Evolutionary conservation across 768 basidiomycete genomes (phyloP).

Genomic region (Tricholoma bakamatsutake): DNA sequence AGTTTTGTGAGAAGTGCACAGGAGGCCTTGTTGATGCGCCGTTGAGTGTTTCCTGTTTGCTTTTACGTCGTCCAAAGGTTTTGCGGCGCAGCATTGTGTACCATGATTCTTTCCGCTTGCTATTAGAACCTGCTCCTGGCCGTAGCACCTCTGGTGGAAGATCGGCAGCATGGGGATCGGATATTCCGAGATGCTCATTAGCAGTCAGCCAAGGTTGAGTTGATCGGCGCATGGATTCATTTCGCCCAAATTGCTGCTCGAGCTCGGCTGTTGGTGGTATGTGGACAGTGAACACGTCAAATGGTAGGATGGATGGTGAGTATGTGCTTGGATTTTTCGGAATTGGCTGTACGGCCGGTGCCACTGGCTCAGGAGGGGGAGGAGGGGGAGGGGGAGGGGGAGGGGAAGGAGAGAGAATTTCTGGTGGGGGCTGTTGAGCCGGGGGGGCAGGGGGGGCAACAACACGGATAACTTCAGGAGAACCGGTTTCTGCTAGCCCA

Average conservation of each 20-base stretch:
- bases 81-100: conserved; percentile 33
- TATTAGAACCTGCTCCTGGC: conserved; percentile 19
- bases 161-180: conserved; percentile 7
- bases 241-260: conserved; percentile 15
- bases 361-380: not conserved
- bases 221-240: conserved; percentile 14
- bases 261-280: conserved; percentile 28
- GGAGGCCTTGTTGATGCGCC: not conserved
- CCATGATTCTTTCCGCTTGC: conserved; percentile 34
- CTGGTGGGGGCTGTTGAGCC: not conserved
- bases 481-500: not conserved
- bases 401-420: not conserved
- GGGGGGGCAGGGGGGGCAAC: not conserved
- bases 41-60: conserved; percentile 14
- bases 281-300: conserved; percentile 24
- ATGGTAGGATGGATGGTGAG: conserved; percentile 12
- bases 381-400: conserved; percentile 3
- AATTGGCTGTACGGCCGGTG: not conserved
- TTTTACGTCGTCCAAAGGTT: conserved; percentile 9
- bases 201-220: conserved; percentile 35
- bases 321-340: conserved; percentile 3
- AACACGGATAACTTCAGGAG: conserved; percentile 5
- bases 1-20: conserved; percentile 10
- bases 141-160: conserved; percentile 10
- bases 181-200: conserved; percentile 22